A percentile compares a stretch with the other conserved stretches of the same genome.
These are phyloP conservation scores for Croton setiger DNA, from an alignment of 441 rosid species.

Conservation along the genomic window DNA sequence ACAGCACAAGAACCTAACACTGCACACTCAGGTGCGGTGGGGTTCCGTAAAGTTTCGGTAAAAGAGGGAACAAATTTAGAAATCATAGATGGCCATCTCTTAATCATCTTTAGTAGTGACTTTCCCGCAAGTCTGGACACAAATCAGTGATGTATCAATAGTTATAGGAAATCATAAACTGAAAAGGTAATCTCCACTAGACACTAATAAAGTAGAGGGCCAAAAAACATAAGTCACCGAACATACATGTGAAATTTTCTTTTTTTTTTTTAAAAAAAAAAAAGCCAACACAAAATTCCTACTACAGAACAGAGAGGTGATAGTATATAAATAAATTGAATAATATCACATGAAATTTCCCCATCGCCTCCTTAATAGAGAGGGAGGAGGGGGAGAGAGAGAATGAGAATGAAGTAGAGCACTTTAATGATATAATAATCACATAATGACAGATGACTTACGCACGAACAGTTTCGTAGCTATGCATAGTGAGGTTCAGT, in stretches of 20 bases:
- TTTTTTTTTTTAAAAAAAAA: too few relatives aligned
- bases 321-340: background rate
- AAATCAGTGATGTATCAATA: constrained; percentile 33
- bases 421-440: constrained; percentile 20
- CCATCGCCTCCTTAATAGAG: background rate
- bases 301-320: background rate
- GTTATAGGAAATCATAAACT: background rate
- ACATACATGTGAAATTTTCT: background rate
- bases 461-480: constrained; percentile 96
- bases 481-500: constrained; percentile 79
- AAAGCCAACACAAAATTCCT: constrained; percentile 4
- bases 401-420: background rate
- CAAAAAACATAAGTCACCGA: background rate
- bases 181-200: constrained; percentile 8
- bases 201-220: background rate
- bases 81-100: constrained; percentile 95
- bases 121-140: constrained; percentile 90
- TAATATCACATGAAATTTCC: background rate
- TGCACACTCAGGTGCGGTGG: constrained; percentile 65
- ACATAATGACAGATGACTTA: constrained; percentile 46
- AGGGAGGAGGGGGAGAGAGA: background rate
- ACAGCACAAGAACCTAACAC: constrained; percentile 97
- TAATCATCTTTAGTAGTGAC: constrained; percentile 84
- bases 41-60: constrained; percentile 61
- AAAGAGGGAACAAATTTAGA: constrained; percentile 86